These are phyloP conservation scores for Erysimum cheiranthoides DNA, from an alignment of 345 rosid species.

Conservation along the genomic window DNA sequence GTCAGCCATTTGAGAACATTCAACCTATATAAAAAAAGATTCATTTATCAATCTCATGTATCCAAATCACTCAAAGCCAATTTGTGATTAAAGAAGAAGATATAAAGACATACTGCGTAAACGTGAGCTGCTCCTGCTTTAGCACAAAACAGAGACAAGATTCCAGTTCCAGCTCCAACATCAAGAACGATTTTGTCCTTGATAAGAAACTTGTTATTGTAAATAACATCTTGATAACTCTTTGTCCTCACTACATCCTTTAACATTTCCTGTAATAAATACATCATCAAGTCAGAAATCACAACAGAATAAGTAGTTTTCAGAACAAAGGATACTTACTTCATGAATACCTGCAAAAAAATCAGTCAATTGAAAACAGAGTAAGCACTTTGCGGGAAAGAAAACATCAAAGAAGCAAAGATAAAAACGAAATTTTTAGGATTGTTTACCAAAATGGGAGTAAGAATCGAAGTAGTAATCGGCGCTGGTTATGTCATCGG, in stretches of 20 bases:
- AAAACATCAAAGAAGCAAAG: neutral
- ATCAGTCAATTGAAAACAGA: conserved; percentile 13
- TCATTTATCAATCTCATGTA: conserved; percentile 14
- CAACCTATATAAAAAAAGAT: conserved; percentile 58
- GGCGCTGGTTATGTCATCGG: conserved; percentile 76
- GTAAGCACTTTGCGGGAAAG: conserved; percentile 5
- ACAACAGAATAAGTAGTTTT: neutral
- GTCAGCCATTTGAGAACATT: conserved; percentile 92
- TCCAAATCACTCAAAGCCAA: neutral
- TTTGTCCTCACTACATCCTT: conserved; percentile 94
- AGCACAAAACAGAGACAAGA: conserved; percentile 92
- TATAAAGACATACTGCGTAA: conserved; percentile 62
- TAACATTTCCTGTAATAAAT: conserved; percentile 79
- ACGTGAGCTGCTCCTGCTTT: conserved; percentile 95
- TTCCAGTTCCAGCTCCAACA: conserved; percentile 98
- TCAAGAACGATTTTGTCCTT: conserved; percentile 89
- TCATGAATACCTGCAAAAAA: conserved; percentile 89
- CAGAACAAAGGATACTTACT: conserved; percentile 60
- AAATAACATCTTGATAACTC: conserved; percentile 87
- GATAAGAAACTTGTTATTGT: conserved; percentile 83
- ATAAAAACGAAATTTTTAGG: neutral
- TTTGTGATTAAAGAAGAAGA: neutral
- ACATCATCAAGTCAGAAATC: neutral
- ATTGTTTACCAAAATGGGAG: conserved; percentile 79
- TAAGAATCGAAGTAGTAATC: conserved; percentile 95